Percentiles rank a stretch among this genome's conserved stretches.
phyloP scores from a whole-genome alignment of 495 filamentous ascomycete species.

The Penicillium coprophilum region DNA sequence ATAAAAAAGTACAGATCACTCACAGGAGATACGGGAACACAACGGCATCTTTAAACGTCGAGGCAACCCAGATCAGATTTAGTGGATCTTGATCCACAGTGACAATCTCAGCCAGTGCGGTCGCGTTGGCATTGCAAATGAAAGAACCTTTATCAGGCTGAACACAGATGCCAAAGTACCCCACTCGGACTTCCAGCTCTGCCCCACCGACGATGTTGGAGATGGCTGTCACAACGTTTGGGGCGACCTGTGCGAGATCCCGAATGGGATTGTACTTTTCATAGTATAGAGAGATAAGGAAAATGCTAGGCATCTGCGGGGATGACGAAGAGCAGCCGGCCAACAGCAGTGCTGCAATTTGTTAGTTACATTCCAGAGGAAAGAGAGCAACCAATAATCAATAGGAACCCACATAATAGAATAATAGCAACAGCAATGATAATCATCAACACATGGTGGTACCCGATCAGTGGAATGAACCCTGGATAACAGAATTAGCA shows the following conservation, averaged over 20 bases:
- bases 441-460: constrained; percentile 98
- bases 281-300: constrained; percentile 71
- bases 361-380: constrained; percentile 28
- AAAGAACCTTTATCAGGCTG: constrained; percentile 61
- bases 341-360: constrained; percentile 56
- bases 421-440: constrained; percentile 93
- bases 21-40: constrained; percentile 71
- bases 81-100: constrained; percentile 66
- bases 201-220: constrained; percentile 64
- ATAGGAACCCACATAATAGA: constrained; percentile 75
- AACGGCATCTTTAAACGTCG: constrained; percentile 69
- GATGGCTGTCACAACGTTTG: constrained; percentile 68
- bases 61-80: constrained; percentile 70
- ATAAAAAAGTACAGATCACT: constrained; percentile 23
- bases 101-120: constrained; percentile 60
- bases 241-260: constrained; percentile 76
- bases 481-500: constrained; percentile 50
- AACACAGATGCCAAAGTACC: constrained; percentile 71
- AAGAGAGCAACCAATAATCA: not conserved
- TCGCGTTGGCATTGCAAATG: constrained; percentile 68
- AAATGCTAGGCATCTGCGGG: constrained; percentile 65
- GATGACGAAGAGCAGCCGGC: constrained; percentile 71
- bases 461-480: constrained; percentile 91
- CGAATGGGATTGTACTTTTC: constrained; percentile 60
- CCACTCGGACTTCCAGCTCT: constrained; percentile 65